Evolutionary conservation across 2,329 filamentous ascomycete genomes (phyloP), one percentile per base, ranked within the genome.

Genomic region (Beauveria varroae): DNA sequence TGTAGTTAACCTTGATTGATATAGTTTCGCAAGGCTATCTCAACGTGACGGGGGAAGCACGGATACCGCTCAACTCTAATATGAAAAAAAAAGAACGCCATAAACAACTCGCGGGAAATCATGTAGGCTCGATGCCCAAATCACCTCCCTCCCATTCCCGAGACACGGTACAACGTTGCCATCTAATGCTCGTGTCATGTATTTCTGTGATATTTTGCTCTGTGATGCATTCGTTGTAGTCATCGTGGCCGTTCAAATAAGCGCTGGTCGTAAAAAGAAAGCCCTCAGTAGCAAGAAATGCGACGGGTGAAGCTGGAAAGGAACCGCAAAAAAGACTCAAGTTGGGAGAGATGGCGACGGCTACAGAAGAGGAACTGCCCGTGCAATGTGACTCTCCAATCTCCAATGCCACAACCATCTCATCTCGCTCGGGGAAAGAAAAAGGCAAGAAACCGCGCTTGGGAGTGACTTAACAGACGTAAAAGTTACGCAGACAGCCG

Each of bases 171-270:
- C 49, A 60, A 52, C 46, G 49, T 60, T 60, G 57, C 40, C 57
- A 44, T 60, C 24, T 46, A 40, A 41, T 49, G 43, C 43, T 60
- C 57, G 49, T 60, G 57, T 24, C 49, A 22, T 26, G 57, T 43
- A 18, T 34, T 60, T 53, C 57, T 60, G 57, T 60, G 49, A 60
- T 60, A 61, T 37, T 61, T 61, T 61, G 59, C 59, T 61, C 59
- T 61, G 59, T 61, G 52, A 56, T 61, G 59, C 59, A 55, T 56
- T 60, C 52, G 50, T 61, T 61, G 59, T 55, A 55, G 22, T 61
- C 59, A 50, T 61, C 52, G 50, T 56, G 30, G 59, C 52, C 52
- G 44, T 61, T 28, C 30, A 51, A 60, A 53, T 46, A 60, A 53
- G 51, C 37, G 41, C 47, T 53, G 40, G 49, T 53, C 57, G 49